Percentiles rank a stretch among this genome's conserved stretches.
Conservation (phyloP, 2,329 filamentous ascomycete genomes). For the Clarireedia monteithiana region DNA sequence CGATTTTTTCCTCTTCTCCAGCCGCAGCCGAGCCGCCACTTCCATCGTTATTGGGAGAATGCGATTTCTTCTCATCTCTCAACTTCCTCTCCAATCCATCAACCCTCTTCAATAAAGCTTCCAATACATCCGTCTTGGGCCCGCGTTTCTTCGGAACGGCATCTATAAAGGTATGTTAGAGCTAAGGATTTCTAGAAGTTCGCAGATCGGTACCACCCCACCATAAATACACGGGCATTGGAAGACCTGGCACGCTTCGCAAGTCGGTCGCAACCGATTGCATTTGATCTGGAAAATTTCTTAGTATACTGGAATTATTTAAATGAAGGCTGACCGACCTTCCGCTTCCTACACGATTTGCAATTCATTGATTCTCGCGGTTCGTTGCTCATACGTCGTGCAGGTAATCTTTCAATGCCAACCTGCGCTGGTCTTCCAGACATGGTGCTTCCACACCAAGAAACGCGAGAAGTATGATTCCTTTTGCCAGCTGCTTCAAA, state of each 20-base stretch:
- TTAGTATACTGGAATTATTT: constrained; percentile 19
- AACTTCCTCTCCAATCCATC: constrained; percentile 77
- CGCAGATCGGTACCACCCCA: constrained; percentile 44
- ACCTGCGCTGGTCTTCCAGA: constrained; percentile 27
- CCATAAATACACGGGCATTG: constrained; percentile 85
- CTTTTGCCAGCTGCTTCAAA: constrained; percentile 12
- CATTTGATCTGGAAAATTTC: constrained; percentile 68
- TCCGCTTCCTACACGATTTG: constrained; percentile 87
- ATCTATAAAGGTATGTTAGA: constrained; percentile 43
- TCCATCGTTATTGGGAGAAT: constrained; percentile 22
- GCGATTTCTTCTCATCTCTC: constrained; percentile 53
- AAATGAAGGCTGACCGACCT: constrained; percentile 48
- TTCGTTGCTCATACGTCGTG: constrained; percentile 36
- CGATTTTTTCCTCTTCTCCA: constrained; percentile 18
- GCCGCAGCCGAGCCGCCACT: constrained; percentile 11
- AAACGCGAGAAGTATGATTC: constrained; percentile 6
- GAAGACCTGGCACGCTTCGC: constrained; percentile 84
- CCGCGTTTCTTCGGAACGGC: constrained; percentile 85
- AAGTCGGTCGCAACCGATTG: constrained; percentile 75
- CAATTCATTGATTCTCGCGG: constrained; percentile 91
- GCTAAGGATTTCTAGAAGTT: background rate
- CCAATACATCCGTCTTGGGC: constrained; percentile 82
- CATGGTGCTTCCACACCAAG: constrained; percentile 18
- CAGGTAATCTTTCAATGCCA: constrained; percentile 29
- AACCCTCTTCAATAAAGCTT: constrained; percentile 75